Percentiles rank a stretch among this genome's conserved stretches.
phyloP scores from a whole-genome alignment of 2,329 filamentous ascomycete genomes.

The Diaporthe citrichinensis region DNA sequence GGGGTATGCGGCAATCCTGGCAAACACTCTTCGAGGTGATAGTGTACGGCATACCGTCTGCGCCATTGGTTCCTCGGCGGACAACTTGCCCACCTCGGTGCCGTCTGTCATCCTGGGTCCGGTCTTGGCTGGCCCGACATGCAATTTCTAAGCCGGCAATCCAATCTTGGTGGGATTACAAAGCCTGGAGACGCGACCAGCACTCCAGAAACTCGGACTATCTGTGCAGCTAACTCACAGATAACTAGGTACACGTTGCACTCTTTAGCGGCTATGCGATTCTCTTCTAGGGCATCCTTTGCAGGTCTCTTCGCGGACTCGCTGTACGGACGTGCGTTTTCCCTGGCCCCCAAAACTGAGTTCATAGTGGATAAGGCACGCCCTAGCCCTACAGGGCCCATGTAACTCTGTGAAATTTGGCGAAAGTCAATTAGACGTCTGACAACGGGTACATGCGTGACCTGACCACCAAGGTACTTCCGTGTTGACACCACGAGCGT shows the following conservation, averaged over 20 bases:
- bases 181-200: not conserved
- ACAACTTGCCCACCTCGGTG: not conserved
- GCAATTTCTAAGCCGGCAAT: conserved; percentile 34
- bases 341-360: not conserved
- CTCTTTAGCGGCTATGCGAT: not conserved
- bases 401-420: conserved; percentile 33
- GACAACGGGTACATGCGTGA: conserved; percentile 39
- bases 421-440: conserved; percentile 38
- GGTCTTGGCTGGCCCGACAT: not conserved
- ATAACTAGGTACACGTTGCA: conserved; percentile 17
- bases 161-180: conserved; percentile 22
- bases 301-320: not conserved
- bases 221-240: not conserved
- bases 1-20: not conserved
- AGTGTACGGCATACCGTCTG: not conserved
- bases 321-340: not conserved
- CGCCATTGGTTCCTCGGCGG: not conserved
- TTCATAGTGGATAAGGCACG: not conserved
- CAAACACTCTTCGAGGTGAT: not conserved
- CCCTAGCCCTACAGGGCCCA: conserved; percentile 28
- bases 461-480: not conserved
- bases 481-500: conserved; percentile 13
- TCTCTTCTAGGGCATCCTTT: not conserved
- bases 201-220: not conserved
- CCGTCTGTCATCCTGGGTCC: not conserved